phyloP scores from a whole-genome alignment of 139 green algal genomes.

The Chlorella vulgaris region DNA sequence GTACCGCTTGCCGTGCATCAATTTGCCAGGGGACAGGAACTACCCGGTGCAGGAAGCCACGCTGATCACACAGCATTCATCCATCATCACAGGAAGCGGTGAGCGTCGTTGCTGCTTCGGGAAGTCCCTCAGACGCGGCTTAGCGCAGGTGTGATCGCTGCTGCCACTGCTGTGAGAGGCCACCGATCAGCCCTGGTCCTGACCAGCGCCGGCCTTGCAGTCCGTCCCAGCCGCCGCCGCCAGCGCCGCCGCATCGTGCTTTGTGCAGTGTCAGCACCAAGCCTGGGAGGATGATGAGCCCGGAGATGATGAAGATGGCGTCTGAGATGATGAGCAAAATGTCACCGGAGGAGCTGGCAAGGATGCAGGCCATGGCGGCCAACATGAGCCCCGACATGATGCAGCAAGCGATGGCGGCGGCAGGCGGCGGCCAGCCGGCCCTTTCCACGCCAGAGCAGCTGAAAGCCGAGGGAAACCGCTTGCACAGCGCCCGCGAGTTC shows the following conservation, averaged over 20 bases:
- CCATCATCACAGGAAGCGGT: no score
- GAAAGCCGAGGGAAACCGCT: constrained; percentile 46
- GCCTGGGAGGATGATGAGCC: constrained; percentile 28
- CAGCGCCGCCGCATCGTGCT: neutral
- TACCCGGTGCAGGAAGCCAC: no score
- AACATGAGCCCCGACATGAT: constrained; percentile 43
- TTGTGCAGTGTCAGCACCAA: neutral
- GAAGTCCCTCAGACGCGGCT: no score
- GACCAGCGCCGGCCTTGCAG: no score
- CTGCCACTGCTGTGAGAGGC: no score
- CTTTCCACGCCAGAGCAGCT: constrained; percentile 34
- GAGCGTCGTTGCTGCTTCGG: no score
- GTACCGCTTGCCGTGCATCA: no score
- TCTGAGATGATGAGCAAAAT: constrained; percentile 53
- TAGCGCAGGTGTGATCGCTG: no score
- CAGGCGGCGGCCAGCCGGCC: constrained; percentile 11
- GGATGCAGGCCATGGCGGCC: constrained; percentile 43
- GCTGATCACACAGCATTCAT: no score
- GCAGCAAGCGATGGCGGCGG: constrained; percentile 41
- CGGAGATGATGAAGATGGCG: constrained; percentile 41
- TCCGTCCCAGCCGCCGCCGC: neutral
- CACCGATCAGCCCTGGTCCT: no score
- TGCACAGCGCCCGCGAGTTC: constrained; percentile 34
- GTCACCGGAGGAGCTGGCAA: constrained; percentile 51
- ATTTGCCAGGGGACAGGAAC: no score